phyloP scores from a whole-genome alignment of 1,284 basidiomycete species.

The Kalmanozyma brasiliensis region DNA sequence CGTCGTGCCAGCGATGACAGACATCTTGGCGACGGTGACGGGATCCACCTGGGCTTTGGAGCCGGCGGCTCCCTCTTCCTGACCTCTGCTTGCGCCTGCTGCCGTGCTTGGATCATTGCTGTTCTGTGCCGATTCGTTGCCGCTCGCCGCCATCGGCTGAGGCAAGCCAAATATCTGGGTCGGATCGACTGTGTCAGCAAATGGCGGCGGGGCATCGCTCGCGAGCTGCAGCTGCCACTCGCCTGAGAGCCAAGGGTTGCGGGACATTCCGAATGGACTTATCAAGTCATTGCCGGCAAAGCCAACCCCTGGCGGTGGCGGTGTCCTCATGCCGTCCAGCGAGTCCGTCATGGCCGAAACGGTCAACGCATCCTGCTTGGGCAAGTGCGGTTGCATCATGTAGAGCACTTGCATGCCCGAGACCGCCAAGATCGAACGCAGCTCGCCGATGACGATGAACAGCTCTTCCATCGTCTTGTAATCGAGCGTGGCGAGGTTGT shows the following conservation, averaged over 20 bases:
- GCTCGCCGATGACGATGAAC: slow-evolving; percentile 81
- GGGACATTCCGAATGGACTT: slow-evolving; percentile 31
- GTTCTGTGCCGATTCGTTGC: not conserved
- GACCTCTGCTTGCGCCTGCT: not conserved
- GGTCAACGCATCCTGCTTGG: slow-evolving; percentile 23
- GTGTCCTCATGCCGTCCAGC: slow-evolving; percentile 21
- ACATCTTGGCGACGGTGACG: slow-evolving; percentile 44
- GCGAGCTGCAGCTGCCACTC: slow-evolving; percentile 42
- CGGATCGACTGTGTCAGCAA: slow-evolving; percentile 25
- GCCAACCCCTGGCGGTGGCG: slow-evolving; percentile 16
- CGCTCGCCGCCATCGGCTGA: not conserved
- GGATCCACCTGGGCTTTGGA: slow-evolving; percentile 18
- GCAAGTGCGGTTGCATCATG: slow-evolving; percentile 40
- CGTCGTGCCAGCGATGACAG: slow-evolving; percentile 46
- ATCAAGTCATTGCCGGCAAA: slow-evolving; percentile 14
- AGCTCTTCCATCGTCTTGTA: slow-evolving; percentile 95
- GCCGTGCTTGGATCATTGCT: slow-evolving; percentile 1
- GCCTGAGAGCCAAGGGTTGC: slow-evolving; percentile 39
- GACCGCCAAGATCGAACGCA: slow-evolving; percentile 83
- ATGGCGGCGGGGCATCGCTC: slow-evolving; percentile 9
- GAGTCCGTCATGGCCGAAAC: not conserved
- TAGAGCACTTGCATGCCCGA: slow-evolving; percentile 79
- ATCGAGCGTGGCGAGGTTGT: slow-evolving; percentile 89
- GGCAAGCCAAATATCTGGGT: slow-evolving; percentile 20
- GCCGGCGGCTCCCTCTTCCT: slow-evolving; percentile 12